phyloP scores from a whole-genome alignment of 257 asterid genomes.

The Capsicum pubescens region DNA sequence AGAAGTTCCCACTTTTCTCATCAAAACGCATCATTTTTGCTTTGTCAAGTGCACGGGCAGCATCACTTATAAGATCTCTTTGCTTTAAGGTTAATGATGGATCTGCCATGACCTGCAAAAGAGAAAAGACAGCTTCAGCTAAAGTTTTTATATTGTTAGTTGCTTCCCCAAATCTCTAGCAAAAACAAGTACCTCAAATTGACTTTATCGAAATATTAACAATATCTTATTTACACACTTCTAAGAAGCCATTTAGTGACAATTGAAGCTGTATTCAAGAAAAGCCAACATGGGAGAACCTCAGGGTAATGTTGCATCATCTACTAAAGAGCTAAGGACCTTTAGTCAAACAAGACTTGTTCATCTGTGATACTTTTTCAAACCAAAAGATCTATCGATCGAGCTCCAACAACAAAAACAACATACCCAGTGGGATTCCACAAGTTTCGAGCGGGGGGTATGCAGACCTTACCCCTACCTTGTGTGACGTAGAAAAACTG shows the following conservation, averaged over 20 bases:
- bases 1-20: slow-evolving; percentile 98
- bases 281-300: slow-evolving; percentile 12
- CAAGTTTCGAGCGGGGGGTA: background rate
- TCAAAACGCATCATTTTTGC: slow-evolving; percentile 99
- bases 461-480: background rate
- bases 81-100: slow-evolving; percentile 93
- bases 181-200: slow-evolving; percentile 7
- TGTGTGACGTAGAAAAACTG: background rate
- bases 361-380: slow-evolving; percentile 6
- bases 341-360: slow-evolving; percentile 14
- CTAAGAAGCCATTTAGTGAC: slow-evolving; percentile 10
- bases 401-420: background rate
- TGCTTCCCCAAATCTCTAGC: background rate
- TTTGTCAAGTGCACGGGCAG: slow-evolving; percentile 96
- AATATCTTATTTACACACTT: background rate
- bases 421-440: background rate
- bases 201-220: slow-evolving; percentile 7
- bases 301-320: slow-evolving; percentile 6
- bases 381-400: slow-evolving; percentile 5
- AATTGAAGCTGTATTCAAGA: slow-evolving; percentile 11
- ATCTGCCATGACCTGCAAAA: slow-evolving; percentile 81
- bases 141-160: slow-evolving; percentile 18
- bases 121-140: slow-evolving; percentile 29
- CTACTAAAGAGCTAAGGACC: slow-evolving; percentile 8
- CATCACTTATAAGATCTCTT: slow-evolving; percentile 87